Conservation (phyloP, 345 rosid species). For the Eutrema yunnanense region DNA sequence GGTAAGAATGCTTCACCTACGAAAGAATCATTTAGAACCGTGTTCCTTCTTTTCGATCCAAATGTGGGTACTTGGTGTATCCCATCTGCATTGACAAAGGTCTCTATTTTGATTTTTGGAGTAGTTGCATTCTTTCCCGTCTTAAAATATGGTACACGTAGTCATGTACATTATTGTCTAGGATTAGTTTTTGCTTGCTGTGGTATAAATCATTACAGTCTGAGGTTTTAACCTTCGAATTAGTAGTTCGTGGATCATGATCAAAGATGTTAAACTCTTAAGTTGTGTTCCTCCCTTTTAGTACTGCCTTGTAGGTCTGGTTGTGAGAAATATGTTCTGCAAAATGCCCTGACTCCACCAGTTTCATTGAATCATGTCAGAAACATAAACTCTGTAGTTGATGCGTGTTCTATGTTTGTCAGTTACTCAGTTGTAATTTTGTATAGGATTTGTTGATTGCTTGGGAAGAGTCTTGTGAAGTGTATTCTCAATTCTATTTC, state of each 20-base stretch:
- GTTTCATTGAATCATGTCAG: not conserved
- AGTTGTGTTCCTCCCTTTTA: not conserved
- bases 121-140: not conserved
- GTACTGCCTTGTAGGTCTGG: not conserved
- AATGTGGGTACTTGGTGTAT: not conserved
- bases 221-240: not conserved
- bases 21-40: not conserved
- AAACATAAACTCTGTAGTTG: not conserved
- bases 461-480: not conserved
- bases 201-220: not conserved
- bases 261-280: not conserved
- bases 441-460: not conserved
- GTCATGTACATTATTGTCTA: not conserved
- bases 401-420: not conserved
- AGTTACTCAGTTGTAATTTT: not conserved
- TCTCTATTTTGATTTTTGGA: constrained; percentile 1
- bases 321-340: not conserved
- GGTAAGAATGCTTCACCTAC: constrained; percentile 28
- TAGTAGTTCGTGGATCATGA: not conserved
- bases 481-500: not conserved
- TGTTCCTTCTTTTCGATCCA: not conserved
- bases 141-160: not conserved
- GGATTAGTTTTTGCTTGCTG: not conserved
- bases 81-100: not conserved
- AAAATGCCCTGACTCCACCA: not conserved